Evolutionary conservation across 2,329 filamentous ascomycete genomes (phyloP), one percentile per base, ranked within the genome.

Genomic region (Pseudogymnoascus sp.): DNA sequence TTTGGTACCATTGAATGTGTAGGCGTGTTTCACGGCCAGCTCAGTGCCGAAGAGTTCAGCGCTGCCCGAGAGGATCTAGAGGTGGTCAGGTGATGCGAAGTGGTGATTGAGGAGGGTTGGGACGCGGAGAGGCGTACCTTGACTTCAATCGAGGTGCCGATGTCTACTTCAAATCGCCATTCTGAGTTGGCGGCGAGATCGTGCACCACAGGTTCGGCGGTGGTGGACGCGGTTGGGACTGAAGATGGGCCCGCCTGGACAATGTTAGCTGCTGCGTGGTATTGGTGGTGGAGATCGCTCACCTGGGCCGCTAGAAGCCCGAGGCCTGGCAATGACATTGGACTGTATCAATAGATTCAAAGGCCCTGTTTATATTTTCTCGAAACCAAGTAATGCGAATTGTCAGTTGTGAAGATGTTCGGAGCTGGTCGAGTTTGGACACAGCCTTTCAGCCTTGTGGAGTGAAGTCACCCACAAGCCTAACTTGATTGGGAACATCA

Each of bases 31-130:
- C 8, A 84, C 81, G 9, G 92, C 92, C 43, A 99, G 87, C 76
- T 99, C 94, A 61, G 93, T 92, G 71, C 94, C 94, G 72, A 97
- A 96, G 70, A 96, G 86, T 74, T 99, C 94, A 57, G 93, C 94
- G 1, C 87, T 91, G 64, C 94, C 94, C 35, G 82, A 85, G 61
- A 90, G 76, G 25, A 97, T 79, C 77, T 92, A 43, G 36, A 80
- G 9, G 9, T 43, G 22, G 57, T 54, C 38, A 38, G 38, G 74
- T 73, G 58, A 81, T 63, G 30, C 73, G 68, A 62, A 75, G 74
- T 64, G 72, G 75, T 64, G 57, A 14, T 16, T 20, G 6, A 12
- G 18, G 25, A 25, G 7, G 28, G 6, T 41, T 28, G 25, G 16
- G 58, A 16, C 20, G 18, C 12, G 16, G 35, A 22, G 3, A 41